Evolutionary conservation across 768 basidiomycete species (phyloP), one percentile per base, ranked within the genome.

Genomic region (Tricholoma sp.): DNA sequence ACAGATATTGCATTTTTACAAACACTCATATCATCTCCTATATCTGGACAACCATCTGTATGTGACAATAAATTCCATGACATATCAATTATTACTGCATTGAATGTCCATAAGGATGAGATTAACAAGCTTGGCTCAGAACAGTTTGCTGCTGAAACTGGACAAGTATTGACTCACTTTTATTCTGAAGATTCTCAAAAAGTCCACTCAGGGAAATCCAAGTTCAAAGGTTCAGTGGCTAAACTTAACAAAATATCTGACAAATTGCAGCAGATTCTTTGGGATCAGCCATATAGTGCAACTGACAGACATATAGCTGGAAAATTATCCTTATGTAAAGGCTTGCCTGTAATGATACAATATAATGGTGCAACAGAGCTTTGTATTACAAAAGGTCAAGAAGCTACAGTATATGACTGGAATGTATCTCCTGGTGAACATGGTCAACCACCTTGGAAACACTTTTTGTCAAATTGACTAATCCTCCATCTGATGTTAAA

Each of bases 1-100:
- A 68, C 63, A 19, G 77, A 80, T 57, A 55, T 79, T 11, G 43
- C n/a, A 1, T 75, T 77, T 57, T 58, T 79, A 2, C 22, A 59
- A 7, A 64, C 65, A 5, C 12, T 64, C 16, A 57, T 74, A 4
- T 57, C 67, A 7, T 60, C 67, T 14, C 41, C 41, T 0, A 7
- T 19, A 12, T 49, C 57, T 2, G 58, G 56, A 14, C 51, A 51
- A 31, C 60, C 61, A 1, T 50, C 49, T 29, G 10, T 54, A 45
- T 19, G 24, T 12, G 32, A 63, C 45, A 22, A 34, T 3, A 18
- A 56, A 11, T 74, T 71, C 54, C 31, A 64, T 50, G 61, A 73
- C 62, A 64, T 71, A 3, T 71, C 72, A 29, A 61, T 75, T 4
- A 75, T 76, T 16, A 73, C 71, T 7, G 61, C 67, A 7, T 55